Conservation (phyloP, 306 rosid genomes). For the Cicer chorassanicum region DNA sequence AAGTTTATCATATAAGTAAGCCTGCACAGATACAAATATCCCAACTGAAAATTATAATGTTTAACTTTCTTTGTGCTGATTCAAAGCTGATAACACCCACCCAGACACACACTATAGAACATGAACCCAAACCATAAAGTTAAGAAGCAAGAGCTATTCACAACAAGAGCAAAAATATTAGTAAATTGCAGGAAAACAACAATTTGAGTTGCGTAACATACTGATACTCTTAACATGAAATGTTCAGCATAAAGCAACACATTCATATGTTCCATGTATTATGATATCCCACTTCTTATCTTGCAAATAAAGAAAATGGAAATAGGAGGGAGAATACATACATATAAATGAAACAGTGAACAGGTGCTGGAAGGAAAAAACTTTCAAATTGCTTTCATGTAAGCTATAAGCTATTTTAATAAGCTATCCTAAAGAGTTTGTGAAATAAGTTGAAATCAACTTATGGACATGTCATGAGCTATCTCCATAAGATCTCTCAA, state of each 20-base stretch:
- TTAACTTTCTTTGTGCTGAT: background rate
- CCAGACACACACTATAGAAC: constrained; percentile 2
- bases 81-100: background rate
- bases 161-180: constrained; percentile 21
- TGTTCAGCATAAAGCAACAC: constrained; percentile 2
- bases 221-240: constrained; percentile 15
- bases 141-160: constrained; percentile 25
- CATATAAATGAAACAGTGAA: background rate
- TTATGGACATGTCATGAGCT: too few species aligned
- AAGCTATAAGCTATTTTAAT: too few species aligned
- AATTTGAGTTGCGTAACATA: constrained; percentile 1
- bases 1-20: constrained; percentile 15
- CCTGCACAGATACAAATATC: constrained; percentile 1
- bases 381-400: too few species aligned
- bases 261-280: constrained; percentile 10
- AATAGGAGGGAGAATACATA: background rate
- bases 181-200: background rate
- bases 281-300: constrained; percentile 21
- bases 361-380: background rate
- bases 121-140: constrained; percentile 13
- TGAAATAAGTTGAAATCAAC: too few species aligned
- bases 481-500: too few species aligned
- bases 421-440: too few species aligned
- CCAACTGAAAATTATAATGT: background rate
- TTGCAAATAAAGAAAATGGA: constrained; percentile 1